Evolutionary conservation across 345 rosid genomes (phyloP), one percentile per base, ranked within the genome.

Genomic region (Noccaea caerulescens): DNA sequence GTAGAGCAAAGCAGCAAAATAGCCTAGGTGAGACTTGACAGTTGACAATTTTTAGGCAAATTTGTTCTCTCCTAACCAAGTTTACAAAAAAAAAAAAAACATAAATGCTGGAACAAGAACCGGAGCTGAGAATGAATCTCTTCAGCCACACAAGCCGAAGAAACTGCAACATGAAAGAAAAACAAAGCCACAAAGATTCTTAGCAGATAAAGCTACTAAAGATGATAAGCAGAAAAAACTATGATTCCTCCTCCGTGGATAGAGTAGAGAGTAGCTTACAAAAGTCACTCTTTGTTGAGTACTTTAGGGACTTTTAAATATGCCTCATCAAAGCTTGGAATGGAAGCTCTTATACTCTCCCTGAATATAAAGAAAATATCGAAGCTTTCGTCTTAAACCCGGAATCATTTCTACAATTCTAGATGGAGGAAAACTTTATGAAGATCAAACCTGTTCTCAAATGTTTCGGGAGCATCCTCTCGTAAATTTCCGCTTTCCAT

Each of bases 271-370:
- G 38, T 71, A 81, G 80, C 82, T 27, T 39, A 75, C 8, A 11
- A 12, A 20, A 36, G 38, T 80, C 72, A 88, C 69, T 86, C 90
- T 75, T 87, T 87, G 84, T 83, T 92, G 65, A 92, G 73, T 61
- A 92, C 87, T 80, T 85, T 87, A 2, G 79, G 79, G 13, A 76
- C 79, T 76, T 76, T 76, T 33, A 76, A n/a, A 69, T 69, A 76
- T 13, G 89, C 78, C 32, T 87, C 92, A 64, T 87, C 87, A 45
- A 82, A 89, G 77, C 86, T 84, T 55, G 98, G 98, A 65, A 86
- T 56, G 45, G 82, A 76, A 11, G 80, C 82, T 80, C 84, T 82
- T 38, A 85, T 72, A 25, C 85, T 76, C 30, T 83, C 89, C 78
- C 94, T 91, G 80, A 2, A 27, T 64, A n/a, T 3, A 44, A 76